A percentile compares a stretch with the other conserved stretches of the same genome.
These are phyloP conservation scores for Cystobasidium onofrii DNA, from an alignment of 768 basidiomycete species.

Conservation along the genomic window DNA sequence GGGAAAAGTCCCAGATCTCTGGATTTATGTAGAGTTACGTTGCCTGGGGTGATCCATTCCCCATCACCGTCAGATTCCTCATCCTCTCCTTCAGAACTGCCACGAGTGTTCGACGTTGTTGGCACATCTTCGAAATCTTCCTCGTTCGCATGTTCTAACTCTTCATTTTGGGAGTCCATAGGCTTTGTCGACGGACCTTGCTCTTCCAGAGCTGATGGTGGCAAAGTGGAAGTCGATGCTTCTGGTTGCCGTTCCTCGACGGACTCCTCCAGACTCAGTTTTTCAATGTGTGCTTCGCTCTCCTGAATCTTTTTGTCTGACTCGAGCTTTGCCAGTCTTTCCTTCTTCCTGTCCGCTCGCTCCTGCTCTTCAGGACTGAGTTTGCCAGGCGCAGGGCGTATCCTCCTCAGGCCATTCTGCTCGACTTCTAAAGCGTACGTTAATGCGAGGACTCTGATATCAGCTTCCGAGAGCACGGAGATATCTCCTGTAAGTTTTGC, in stretches of 20 bases:
- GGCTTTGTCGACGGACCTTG: too few relatives aligned
- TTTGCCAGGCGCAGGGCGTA: constrained; percentile 43
- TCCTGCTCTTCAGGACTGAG: constrained; percentile 43
- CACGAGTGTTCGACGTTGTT: constrained; percentile 32
- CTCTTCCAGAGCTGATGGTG: too few relatives aligned
- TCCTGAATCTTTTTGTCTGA: constrained; percentile 15
- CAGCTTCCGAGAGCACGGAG: constrained; percentile 77
- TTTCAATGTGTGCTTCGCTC: background rate
- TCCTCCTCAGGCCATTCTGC: constrained; percentile 45
- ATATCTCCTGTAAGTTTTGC: constrained; percentile 97
- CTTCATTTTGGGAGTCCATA: background rate
- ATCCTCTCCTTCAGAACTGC: constrained; percentile 40
- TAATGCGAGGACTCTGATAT: constrained; percentile 81
- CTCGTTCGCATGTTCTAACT: constrained; percentile 7
- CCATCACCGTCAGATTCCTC: constrained; percentile 40
- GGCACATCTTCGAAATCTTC: constrained; percentile 26
- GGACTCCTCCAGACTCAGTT: background rate
- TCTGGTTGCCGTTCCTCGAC: background rate
- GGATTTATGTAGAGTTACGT: constrained; percentile 77
- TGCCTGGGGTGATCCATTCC: constrained; percentile 84
- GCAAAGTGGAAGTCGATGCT: constrained; percentile 15
- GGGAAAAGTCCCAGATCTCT: constrained; percentile 75
- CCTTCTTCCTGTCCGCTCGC: constrained; percentile 17
- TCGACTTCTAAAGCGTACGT: constrained; percentile 65
- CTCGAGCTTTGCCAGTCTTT: background rate